Base-by-base conservation (phyloP, 2,329 filamentous ascomycete species). In the Spiromastix sp. region DNA sequence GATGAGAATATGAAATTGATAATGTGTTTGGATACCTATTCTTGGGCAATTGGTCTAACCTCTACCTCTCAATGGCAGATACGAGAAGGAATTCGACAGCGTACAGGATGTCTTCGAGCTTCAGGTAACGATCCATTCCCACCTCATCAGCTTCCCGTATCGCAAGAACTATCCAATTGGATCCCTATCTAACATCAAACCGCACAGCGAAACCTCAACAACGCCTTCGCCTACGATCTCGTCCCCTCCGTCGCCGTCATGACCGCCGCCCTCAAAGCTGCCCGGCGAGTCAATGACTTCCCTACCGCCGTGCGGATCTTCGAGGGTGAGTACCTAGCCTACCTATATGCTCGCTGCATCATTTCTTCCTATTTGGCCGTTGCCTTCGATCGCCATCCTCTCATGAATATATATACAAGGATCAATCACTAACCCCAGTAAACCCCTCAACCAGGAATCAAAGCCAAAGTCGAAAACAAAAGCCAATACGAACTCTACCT, bases 91-190 rank as follows among this genome's bases (percentile, higher is more conserved):
- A 71, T 98, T 98, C 60, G 89, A 98, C 46, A 68, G 70, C 58
- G 91, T 98, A 49, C 85, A 96, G 70, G 91, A 98, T 71, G 89
- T 96, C 59, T 98, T 98, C 66, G 91, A 98, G 79, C 85, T 98
- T 59, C 87, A 95, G 85, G 87, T 94, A 21, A 19, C 12, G n/a
- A 21, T 24, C 37, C 34, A 32, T 40, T 31, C 38, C 40, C 35
- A 37, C 38, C 32, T 32, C 34, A 36, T 38, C 24, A 28, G 25
- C 30, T 48, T 39, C 48, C 43, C 37, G 48, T 48, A 38, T 36
- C 51, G 43, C 35, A 38, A 46, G 45, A 26, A 28, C 28, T 20
- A 24, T 36, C 19, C 9, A 21, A 30, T 34, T 15, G 11, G n/a
- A n/a, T n/a, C n/a, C n/a, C n/a, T n/a, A n/a, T n/a, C n/a, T n/a